Evolutionary conservation across 805 yeast species (phyloP).

Genomic region (Geotrichum ghanense): DNA sequence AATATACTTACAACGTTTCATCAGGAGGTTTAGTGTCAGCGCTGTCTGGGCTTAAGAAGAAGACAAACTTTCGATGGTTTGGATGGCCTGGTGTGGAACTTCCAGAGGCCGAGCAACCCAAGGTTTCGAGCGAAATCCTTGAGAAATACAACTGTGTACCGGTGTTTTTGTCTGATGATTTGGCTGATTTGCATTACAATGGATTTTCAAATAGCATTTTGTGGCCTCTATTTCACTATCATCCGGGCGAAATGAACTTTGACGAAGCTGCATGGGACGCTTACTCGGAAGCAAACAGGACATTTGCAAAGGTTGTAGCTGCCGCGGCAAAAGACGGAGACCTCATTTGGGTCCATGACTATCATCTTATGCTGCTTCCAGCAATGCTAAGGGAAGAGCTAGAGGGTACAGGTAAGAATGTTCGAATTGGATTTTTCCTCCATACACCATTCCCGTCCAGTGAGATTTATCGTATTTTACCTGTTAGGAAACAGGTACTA

Average conservation of each 20-base stretch:
- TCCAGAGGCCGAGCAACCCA: slow-evolving; percentile 60
- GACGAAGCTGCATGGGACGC: slow-evolving; percentile 98
- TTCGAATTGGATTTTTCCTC: slow-evolving; percentile 82
- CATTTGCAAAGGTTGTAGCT: slow-evolving; percentile 68
- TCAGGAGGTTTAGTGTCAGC: slow-evolving; percentile 98
- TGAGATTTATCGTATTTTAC: slow-evolving; percentile 89
- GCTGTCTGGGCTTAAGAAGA: slow-evolving; percentile 75
- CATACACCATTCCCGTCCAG: slow-evolving; percentile 98
- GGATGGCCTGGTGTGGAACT: slow-evolving; percentile 94
- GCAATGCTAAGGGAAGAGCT: slow-evolving; percentile 66
- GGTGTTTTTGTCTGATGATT: slow-evolving; percentile 71
- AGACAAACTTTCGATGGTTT: slow-evolving; percentile 85
- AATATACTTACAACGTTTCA: slow-evolving; percentile 80
- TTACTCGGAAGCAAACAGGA: slow-evolving; percentile 80
- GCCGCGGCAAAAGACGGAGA: slow-evolving; percentile 68
- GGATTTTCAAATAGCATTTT: slow-evolving; percentile 90
- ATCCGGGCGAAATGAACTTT: slow-evolving; percentile 97
- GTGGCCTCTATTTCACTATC: slow-evolving; percentile 98
- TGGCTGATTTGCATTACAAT: slow-evolving; percentile 93
- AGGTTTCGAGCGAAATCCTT: slow-evolving; percentile 58
- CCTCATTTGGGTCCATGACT: slow-evolving; percentile 95
- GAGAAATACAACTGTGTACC: slow-evolving; percentile 84
- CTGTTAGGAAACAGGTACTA: slow-evolving; percentile 86
- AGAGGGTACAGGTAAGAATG: slow-evolving; percentile 32
- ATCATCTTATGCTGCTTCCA: slow-evolving; percentile 91